Evolutionary conservation across 2,329 filamentous ascomycete species (phyloP), one percentile per base, ranked within the genome.

Genomic region (Fusarium mundagurra): DNA sequence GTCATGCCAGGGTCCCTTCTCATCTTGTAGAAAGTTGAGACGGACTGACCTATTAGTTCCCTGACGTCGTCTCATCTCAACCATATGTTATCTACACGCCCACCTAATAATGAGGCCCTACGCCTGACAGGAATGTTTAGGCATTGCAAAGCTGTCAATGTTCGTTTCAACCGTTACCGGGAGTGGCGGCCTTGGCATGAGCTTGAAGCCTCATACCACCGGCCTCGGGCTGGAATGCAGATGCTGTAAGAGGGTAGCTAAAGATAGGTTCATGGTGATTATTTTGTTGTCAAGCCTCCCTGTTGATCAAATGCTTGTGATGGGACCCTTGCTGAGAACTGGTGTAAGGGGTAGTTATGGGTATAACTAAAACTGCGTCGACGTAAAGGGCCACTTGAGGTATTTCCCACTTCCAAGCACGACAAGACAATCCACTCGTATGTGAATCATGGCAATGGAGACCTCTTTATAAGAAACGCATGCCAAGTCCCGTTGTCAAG

Each of bases 101-200:
- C 55, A 53, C 20, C 31, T 9, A 41, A 10, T 33, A 33, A 22
- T 22, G 27, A 53, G 44, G 62, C 38, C 43, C 50, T 69, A 39
- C 24, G 14, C n/a, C 16, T n/a, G 16, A 31, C 38, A 54, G 67
- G 66, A 74, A 73, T 74, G 71, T 38, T 50, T n/a, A 51, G 55
- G 27, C 44, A 71, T 71, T 53, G 44, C 61, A 59, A 48, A 58
- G 41, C 34, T 38, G 47, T 58, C 54, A 66, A 67, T 55, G 62
- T 71, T 31, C 62, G 71, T 74, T 73, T 73, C 71, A 71, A 61
- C 60, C 62, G 71, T 68, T 59, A 41, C 47, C 71, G 71, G 71
- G 61, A 71, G 67, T 71, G 71, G 71, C 71, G 66, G 50, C 36
- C 71, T 71, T 61, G 68, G 71, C 51, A 59, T 71, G 55, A 66